Conservation (phyloP, 257 asterid genomes). For the Lithospermum erythrorhizon region DNA sequence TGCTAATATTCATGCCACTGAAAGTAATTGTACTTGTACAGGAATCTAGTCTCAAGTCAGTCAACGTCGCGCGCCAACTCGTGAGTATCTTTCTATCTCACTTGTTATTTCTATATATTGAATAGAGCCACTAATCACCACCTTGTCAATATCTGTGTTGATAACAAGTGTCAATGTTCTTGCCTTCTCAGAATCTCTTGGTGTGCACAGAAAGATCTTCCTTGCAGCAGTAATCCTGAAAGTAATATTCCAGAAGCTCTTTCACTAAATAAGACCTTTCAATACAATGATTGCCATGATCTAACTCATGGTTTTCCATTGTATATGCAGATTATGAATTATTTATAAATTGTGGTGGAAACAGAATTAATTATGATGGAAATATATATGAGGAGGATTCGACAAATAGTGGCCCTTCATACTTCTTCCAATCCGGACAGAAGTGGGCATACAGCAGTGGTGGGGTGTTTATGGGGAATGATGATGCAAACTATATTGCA, state of each 20-base stretch:
- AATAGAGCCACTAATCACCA: not conserved
- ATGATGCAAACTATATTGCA: constrained; percentile 7
- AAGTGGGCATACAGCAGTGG: constrained; percentile 84
- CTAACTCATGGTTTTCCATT: not conserved
- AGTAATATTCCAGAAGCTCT: constrained; percentile 26
- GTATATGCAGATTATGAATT: constrained; percentile 44
- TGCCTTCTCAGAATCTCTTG: constrained; percentile 30
- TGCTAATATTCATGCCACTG: constrained; percentile 8
- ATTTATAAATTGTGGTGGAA: constrained; percentile 83
- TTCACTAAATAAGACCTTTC: no score
- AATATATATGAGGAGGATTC: constrained; percentile 51
- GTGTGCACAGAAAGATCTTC: constrained; percentile 68
- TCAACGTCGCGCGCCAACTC: constrained; percentile 35
- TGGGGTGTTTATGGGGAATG: constrained; percentile 32
- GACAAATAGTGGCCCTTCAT: constrained; percentile 38
- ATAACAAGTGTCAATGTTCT: no score
- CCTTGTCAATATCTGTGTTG: no score
- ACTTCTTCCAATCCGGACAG: constrained; percentile 25
- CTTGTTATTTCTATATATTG: not conserved
- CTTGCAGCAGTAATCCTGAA: constrained; percentile 43
- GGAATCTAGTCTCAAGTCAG: constrained; percentile 71
- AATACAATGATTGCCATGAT: not conserved
- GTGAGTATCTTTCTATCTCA: constrained; percentile 35
- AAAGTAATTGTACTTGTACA: constrained; percentile 20
- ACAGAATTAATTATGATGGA: constrained; percentile 26